Conservation (phyloP, 73 alveolate species). For the Halteria grandinella region DNA sequence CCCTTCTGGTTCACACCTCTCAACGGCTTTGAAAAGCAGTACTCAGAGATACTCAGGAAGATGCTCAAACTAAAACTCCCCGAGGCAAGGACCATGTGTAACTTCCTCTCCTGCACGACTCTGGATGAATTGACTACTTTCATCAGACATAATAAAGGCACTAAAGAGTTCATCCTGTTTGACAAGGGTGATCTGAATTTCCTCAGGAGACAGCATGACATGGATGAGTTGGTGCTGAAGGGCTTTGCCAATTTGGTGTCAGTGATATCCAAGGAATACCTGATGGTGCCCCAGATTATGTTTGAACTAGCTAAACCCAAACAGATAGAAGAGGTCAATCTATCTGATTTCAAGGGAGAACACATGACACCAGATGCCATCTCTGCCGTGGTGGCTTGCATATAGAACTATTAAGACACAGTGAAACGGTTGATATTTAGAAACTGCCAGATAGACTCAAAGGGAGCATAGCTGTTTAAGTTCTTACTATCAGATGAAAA, state of each 20-base stretch:
- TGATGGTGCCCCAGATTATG: conserved; percentile 48
- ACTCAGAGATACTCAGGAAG: background rate
- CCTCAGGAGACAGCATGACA: conserved; percentile 28
- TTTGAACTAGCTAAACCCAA: conserved; percentile 53
- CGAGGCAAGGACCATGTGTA: conserved; percentile 15
- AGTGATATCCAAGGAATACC: conserved; percentile 33
- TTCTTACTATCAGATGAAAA: background rate
- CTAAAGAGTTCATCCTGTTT: conserved; percentile 44
- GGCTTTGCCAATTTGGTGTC: conserved; percentile 14
- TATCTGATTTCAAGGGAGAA: conserved; percentile 2
- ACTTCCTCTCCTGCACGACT: conserved; percentile 5
- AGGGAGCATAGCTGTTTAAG: conserved; percentile 11
- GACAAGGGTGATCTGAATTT: conserved; percentile 27
- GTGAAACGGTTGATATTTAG: conserved; percentile 23
- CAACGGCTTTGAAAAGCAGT: background rate
- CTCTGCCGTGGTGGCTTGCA: conserved; percentile 17
- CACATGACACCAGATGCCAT: conserved; percentile 41
- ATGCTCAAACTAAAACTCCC: conserved; percentile 15
- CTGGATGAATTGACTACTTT: conserved; percentile 46
- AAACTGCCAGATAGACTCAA: background rate
- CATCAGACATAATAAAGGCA: conserved; percentile 30
- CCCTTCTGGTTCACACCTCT: conserved; percentile 45
- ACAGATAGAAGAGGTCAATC: conserved; percentile 9
- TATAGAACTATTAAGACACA: conserved; percentile 8
- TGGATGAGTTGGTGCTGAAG: background rate